phyloP scores from a whole-genome alignment of 345 rosid species.

The Leavenworthia alabamica region DNA sequence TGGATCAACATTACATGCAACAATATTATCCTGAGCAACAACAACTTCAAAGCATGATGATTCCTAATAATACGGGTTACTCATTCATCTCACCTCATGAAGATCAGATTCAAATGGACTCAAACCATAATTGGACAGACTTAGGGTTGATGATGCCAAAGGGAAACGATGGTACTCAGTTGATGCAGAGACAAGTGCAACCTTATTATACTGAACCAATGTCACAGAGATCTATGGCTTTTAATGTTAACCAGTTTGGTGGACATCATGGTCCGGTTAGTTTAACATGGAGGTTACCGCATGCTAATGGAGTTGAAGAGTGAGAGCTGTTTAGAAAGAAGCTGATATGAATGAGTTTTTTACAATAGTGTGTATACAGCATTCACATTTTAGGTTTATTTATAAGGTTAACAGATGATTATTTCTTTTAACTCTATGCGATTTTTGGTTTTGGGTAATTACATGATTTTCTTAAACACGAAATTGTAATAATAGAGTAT shows the following conservation, averaged over 20 bases:
- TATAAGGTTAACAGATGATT: neutral
- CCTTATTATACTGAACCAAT: conserved; percentile 10
- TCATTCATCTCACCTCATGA: conserved; percentile 9
- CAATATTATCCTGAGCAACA: conserved; percentile 15
- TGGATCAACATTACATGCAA: conserved; percentile 15
- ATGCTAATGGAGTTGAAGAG: neutral
- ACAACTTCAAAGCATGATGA: conserved; percentile 2
- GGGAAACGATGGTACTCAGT: conserved; percentile 20
- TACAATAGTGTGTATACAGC: too few species aligned
- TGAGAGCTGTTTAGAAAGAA: conserved; percentile 3
- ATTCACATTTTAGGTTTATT: too few species aligned
- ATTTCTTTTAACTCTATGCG: neutral
- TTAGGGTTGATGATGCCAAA: conserved; percentile 17
- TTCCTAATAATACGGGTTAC: conserved; percentile 5
- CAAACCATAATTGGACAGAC: neutral
- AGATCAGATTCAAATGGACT: conserved; percentile 17
- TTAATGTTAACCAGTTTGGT: neutral
- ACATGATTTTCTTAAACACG: neutral
- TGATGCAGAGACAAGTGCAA: conserved; percentile 10
- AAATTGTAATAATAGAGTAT: neutral
- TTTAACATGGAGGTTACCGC: neutral
- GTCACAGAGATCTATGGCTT: neutral
- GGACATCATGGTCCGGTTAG: neutral
- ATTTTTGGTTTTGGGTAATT: neutral
- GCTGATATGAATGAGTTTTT: neutral